Conservation (phyloP, 176 grass and related monocot species). For the Cocos nucifera region DNA sequence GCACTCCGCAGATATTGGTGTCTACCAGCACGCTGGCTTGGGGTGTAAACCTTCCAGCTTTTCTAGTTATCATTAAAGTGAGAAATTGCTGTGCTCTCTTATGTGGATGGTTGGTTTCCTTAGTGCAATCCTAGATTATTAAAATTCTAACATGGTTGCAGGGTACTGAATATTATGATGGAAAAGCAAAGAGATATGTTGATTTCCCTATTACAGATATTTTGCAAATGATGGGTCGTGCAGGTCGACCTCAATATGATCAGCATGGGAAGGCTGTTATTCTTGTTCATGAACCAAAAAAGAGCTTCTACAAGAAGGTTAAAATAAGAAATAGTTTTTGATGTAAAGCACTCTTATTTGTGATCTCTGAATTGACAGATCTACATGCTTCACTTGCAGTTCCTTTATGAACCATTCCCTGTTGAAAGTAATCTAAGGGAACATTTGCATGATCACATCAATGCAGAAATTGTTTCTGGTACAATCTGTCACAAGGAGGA, state of each 20-base stretch:
- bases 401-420: conserved; percentile 93
- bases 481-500: conserved; percentile 93
- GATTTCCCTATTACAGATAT: conserved; percentile 98
- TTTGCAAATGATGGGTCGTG: conserved; percentile 99
- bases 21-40: conserved; percentile 97
- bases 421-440: conserved; percentile 98
- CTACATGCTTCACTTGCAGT: conserved; percentile 37
- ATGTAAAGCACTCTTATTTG: conserved; percentile 7
- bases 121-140: neutral
- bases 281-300: conserved; percentile 99
- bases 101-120: too few relatives aligned
- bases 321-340: conserved; percentile 16
- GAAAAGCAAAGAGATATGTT: conserved; percentile 95
- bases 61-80: conserved; percentile 96
- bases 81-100: conserved; percentile 20
- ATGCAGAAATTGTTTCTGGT: conserved; percentile 89
- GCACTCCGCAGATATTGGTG: conserved; percentile 52
- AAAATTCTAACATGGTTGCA: conserved; percentile 24
- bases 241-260: conserved; percentile 87
- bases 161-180: conserved; percentile 95
- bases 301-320: conserved; percentile 99
- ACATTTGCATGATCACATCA: conserved; percentile 92
- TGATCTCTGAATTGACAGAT: conserved; percentile 28
- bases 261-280: conserved; percentile 99
- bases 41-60: conserved; percentile 98